Base-by-base conservation (phyloP, 257 asterid species). In the Prunella vulgaris region DNA sequence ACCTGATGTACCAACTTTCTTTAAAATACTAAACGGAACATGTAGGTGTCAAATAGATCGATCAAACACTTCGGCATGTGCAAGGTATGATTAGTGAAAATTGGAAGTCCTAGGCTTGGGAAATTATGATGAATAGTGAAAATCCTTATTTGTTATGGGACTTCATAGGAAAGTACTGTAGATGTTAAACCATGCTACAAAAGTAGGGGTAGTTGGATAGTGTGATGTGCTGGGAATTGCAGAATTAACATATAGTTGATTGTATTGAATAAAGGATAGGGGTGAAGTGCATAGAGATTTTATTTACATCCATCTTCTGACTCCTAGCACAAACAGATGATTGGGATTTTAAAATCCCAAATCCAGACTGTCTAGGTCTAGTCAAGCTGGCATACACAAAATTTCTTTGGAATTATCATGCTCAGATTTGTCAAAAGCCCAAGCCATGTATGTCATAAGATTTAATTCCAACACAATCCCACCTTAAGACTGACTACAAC, bases 11-110 rank as follows among this genome's bases (percentile, higher is more conserved):
- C 56, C 59, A 35, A 38, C 17, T 44, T 27, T 53, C 70, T 37
- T 14, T 18, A 58, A 65, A 53, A 60, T 40, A 64, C 8, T 15
- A 44, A 63, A 27, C 53, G 49, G 7, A 52, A 56, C 68, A 66
- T 38, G 46, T n/a, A 51, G 70, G 59, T 44, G 38, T 66, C 27
- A 63, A 76, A 56, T 38, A 14, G 44, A 72, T 49, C 18, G 24
- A 54, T 46, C 62, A 49, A 53, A 44, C 25, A 13, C 17, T 10
- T 12, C 9, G 5, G 27, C n/a, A 8, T 52, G 59, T 27, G 59
- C 28, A 18, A 20, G 15, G 7, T 5, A 14, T 20, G 13, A 46
- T 15, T n/a, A n/a, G 0, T 46, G 1, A 5, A 46, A 52, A 52
- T 20, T 18, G 25, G 59, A 52, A 52, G 20, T 21, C 59, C 59